Base-by-base conservation (phyloP, 805 yeast species). In the Barnettozyma sucrosica region DNA sequence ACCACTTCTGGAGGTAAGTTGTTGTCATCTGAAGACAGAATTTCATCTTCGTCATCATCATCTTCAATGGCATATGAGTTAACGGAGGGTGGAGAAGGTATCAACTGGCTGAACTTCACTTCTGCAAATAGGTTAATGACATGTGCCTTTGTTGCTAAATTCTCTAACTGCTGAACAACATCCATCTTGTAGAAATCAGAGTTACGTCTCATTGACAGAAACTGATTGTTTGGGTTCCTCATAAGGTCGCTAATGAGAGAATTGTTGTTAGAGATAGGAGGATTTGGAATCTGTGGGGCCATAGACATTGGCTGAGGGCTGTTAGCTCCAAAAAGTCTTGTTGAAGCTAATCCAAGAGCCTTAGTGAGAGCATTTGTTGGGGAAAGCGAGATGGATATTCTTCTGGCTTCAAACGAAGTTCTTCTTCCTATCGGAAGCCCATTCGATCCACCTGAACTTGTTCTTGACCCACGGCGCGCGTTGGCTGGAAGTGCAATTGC, bases 61-160 rank as follows among this genome's bases (percentile, higher is more conserved):
- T 68, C 71, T 44, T 63, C 67, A 30, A 68, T 61, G 1, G 70
- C 69, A 51, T 62, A 66, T 34, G 64, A 65, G 34, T 56, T 52
- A 8, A 61, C 47, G 3, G 63, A 59, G 14, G 69, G 69, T 1
- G 88, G 84, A 23, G 81, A 70, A 9, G 96, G 96, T 33, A 85
- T 78, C 55, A 90, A 71, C 67, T 92, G 97, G 37, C 84, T 75
- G 58, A 83, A 88, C 65, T 93, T 93, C 24, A 89, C 89, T 55
- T 89, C 96, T 0, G 97, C 98, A 69, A 84, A 89, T 28, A 89
- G 71, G 53, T 83, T 81, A 19, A 93, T 81, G 0, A 95, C 96
- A 61, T 89, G 93, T 0, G 96, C 89, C 68, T 89, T 89, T 1
- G 97, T 89, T 2, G 96, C 89, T 40, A 89, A 68, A 1, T 80